Evolutionary conservation across 2,329 filamentous ascomycete genomes (phyloP).

Genomic region (Fusarium begoniae): DNA sequence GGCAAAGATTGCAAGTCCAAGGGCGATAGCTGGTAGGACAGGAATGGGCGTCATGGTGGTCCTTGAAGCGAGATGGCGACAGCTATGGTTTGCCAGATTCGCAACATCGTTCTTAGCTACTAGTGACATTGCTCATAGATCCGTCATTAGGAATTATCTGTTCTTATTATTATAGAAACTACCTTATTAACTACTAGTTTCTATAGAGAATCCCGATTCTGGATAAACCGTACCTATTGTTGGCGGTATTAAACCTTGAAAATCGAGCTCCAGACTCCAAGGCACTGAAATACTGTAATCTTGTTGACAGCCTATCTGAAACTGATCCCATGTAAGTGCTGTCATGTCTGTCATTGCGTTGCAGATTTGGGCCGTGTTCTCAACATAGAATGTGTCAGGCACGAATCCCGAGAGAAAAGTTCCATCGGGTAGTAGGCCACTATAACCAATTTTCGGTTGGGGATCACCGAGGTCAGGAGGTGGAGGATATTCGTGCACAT

Average conservation of each 20-base stretch:
- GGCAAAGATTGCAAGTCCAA: too few relatives aligned
- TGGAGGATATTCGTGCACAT: not conserved
- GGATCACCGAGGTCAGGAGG: not conserved
- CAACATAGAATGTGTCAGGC: not conserved
- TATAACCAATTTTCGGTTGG: not conserved
- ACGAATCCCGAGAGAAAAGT: fast-evolving
- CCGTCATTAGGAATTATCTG: too few relatives aligned
- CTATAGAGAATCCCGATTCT: not conserved
- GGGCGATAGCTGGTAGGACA: too few relatives aligned
- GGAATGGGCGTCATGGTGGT: too few relatives aligned
- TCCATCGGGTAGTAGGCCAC: too few relatives aligned
- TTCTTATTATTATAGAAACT: too few relatives aligned
- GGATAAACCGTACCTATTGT: not conserved
- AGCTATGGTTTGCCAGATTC: too few relatives aligned
- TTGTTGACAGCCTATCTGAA: not conserved
- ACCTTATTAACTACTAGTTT: not conserved
- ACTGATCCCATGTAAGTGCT: not conserved
- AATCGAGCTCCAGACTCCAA: not conserved
- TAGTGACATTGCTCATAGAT: too few relatives aligned
- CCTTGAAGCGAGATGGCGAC: too few relatives aligned
- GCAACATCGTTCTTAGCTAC: too few relatives aligned
- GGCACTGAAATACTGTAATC: not conserved
- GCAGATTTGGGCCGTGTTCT: not conserved
- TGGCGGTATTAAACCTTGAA: not conserved
- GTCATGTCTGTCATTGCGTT: not conserved